Evolutionary conservation across 208 protist species (phyloP), one percentile per base, ranked within the genome.

Genomic region (Naegleria fowleri): DNA sequence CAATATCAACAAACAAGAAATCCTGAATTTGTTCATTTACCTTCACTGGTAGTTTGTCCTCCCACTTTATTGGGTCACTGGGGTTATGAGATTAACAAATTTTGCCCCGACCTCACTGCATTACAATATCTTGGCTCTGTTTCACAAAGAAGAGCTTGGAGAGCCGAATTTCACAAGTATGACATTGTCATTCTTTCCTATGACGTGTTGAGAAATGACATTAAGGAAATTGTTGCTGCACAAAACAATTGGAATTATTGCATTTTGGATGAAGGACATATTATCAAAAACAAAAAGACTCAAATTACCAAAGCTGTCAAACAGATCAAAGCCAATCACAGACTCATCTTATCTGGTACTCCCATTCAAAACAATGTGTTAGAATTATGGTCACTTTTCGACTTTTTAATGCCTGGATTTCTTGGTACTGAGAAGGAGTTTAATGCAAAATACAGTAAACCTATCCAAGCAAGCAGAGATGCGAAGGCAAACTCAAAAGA

Each of bases 371-470:
- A 99, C 92, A 97, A 97, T 83, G 91, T 99, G 0, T 91, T 91
- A 22, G 98, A 99, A 93, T 94, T 99, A 25, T 98, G 97, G 97
- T 98, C 96, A 15, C 89, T 99, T 3, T 97, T 99, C 91, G 97
- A 99, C 90, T 99, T 99, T 93, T 94, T 98, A 85, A 93, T 86
- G 67, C 92, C 92, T 36, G 92, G 96, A 2, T 98, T 97, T 91
- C 92, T 98, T 22, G 96, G 96, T 33, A 97, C 93, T 0, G 93
- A 95, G 86, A 58, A 85, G 15, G 90, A 95, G 9, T 98, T 98
- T 92, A 86, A 95, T 36, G 87, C 92, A 19, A n/a, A 87, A 19
- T 98, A 96, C 91, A 91, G 55, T 36, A 90, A 90, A 90, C 87
- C 87, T 5, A 90, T 90, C 19, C 39, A 41, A 48, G 0, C 33